Evolutionary conservation across 371 early-diverging fungal species (phyloP).

Genomic region (Apophysomyces trapeziformis): DNA sequence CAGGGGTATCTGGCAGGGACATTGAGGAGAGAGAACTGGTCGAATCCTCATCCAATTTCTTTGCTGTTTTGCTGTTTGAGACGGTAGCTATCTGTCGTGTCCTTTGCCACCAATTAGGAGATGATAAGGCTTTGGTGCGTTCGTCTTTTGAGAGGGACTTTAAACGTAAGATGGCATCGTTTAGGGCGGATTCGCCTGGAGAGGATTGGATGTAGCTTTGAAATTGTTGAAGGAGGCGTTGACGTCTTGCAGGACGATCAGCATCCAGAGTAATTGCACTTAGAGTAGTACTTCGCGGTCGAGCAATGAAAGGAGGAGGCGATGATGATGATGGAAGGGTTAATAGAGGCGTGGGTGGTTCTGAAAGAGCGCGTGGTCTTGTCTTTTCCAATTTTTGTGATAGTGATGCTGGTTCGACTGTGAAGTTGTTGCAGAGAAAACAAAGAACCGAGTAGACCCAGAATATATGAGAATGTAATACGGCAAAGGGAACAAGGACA

Average conservation of each 20-base stretch:
- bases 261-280: slow-evolving; percentile 17
- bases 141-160: slow-evolving; percentile 10
- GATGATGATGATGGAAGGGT: not conserved
- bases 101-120: slow-evolving; percentile 30
- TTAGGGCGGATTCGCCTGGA: not conserved
- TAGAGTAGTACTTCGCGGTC: slow-evolving; percentile 7
- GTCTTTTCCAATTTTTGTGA: not conserved
- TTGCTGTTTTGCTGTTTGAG: not conserved
- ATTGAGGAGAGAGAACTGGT: slow-evolving; percentile 1
- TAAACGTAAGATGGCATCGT: slow-evolving; percentile 6
- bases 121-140: slow-evolving; percentile 17
- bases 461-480: slow-evolving; percentile 22
- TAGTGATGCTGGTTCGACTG: not conserved
- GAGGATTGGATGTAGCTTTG: slow-evolving; percentile 10
- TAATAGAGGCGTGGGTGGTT: not conserved
- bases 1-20: slow-evolving; percentile 4
- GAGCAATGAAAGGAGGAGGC: not conserved
- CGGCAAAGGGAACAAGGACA: slow-evolving; percentile 18
- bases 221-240: slow-evolving; percentile 11
- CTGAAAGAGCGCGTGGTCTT: slow-evolving; percentile 2
- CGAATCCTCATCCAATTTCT: not conserved
- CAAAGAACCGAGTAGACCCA: slow-evolving; percentile 27
- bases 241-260: slow-evolving; percentile 9
- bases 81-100: slow-evolving; percentile 1
- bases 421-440: slow-evolving; percentile 17